These are phyloP conservation scores for Stereocaulon alpinum DNA, from an alignment of 495 filamentous ascomycete species.

Conservation along the genomic window DNA sequence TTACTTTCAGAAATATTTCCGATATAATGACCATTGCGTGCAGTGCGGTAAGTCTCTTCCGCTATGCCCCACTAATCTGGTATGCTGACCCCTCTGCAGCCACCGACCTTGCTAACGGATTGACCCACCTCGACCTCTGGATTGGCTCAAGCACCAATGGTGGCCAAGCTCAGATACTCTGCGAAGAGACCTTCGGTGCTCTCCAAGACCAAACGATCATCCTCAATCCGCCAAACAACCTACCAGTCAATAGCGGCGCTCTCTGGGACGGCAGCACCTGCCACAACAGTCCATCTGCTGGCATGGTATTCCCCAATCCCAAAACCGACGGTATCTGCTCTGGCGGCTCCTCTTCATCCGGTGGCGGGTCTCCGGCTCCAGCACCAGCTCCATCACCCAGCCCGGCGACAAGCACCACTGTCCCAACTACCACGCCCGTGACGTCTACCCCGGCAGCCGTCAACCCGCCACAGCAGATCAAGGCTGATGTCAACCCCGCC, in stretches of 20 bases:
- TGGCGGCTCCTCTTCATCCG: slow-evolving; percentile 3
- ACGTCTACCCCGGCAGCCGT: background rate
- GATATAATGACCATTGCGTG: slow-evolving; percentile 27
- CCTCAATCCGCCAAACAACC: slow-evolving; percentile 5
- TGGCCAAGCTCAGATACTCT: slow-evolving; percentile 23
- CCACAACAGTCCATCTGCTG: background rate
- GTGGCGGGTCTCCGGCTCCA: background rate
- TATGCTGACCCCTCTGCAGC: background rate
- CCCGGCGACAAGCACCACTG: background rate
- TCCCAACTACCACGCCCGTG: background rate
- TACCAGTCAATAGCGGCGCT: slow-evolving; percentile 1
- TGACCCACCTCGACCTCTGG: slow-evolving; percentile 33
- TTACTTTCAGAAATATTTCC: slow-evolving; percentile 35
- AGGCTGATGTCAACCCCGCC: background rate
- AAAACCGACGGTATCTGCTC: slow-evolving; percentile 5
- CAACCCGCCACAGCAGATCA: background rate
- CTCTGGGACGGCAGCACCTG: slow-evolving; percentile 12
- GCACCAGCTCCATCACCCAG: background rate
- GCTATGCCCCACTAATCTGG: background rate
- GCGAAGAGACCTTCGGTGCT: slow-evolving; percentile 26
- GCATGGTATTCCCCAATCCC: slow-evolving; percentile 2
- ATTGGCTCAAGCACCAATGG: slow-evolving; percentile 27
- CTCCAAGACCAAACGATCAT: slow-evolving; percentile 7
- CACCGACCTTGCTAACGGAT: slow-evolving; percentile 21
- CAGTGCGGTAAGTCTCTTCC: slow-evolving; percentile 16